Percentiles rank a stretch among this genome's conserved stretches.
phyloP scores from a whole-genome alignment of 441 rosid genomes.

The Theobroma grandiflorum region DNA sequence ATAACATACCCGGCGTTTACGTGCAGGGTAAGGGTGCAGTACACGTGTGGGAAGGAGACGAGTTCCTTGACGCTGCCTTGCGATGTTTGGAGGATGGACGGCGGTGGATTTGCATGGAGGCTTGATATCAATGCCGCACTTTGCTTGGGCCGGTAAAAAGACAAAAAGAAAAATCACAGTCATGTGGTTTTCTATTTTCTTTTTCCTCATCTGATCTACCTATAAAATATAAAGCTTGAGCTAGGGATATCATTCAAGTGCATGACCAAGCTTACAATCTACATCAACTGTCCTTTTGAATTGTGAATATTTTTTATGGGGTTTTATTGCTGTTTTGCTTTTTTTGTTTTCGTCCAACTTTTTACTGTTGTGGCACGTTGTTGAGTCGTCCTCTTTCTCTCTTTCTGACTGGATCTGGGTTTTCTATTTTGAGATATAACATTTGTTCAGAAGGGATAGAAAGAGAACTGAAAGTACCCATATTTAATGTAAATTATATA shows the following conservation, averaged over 20 bases:
- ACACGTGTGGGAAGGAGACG: constrained; percentile 47
- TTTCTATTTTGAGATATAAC: background rate
- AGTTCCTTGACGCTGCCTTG: constrained; percentile 71
- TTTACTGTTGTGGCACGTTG: background rate
- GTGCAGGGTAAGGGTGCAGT: constrained; percentile 72
- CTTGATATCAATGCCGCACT: constrained; percentile 86
- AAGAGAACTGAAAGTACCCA: background rate
- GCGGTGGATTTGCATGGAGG: constrained; percentile 87
- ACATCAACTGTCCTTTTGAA: background rate
- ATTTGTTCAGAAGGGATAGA: background rate
- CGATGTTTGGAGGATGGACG: constrained; percentile 81
- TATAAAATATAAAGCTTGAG: too few species aligned
- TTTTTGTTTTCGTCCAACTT: background rate
- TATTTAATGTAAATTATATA: background rate
- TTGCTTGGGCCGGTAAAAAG: constrained; percentile 54
- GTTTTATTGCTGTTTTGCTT: background rate
- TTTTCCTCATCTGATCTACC: background rate
- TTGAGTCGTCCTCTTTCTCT: too few species aligned
- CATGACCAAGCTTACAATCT: background rate
- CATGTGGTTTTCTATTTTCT: too few species aligned
- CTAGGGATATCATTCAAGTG: background rate
- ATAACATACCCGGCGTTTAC: constrained; percentile 54
- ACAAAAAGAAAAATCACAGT: too few species aligned
- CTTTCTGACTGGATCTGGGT: background rate
- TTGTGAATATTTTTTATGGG: background rate